These are phyloP conservation scores for Wilcoxina mikolae DNA, from an alignment of 495 filamentous ascomycete species.

Conservation along the genomic window DNA sequence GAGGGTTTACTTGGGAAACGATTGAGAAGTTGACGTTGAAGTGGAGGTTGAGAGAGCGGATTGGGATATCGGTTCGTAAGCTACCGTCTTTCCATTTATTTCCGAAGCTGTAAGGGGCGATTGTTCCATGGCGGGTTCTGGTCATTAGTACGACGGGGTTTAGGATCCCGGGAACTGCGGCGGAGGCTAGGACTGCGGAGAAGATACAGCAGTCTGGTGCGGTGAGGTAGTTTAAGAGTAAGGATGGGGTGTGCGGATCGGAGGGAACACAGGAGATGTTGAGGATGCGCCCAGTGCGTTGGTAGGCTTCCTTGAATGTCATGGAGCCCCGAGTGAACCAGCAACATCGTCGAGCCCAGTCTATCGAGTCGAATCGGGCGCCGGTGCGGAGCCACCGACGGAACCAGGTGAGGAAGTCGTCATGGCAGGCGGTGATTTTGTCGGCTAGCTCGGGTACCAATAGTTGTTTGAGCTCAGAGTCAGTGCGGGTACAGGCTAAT, in stretches of 20 bases:
- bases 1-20: conserved; percentile 91
- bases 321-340: conserved; percentile 85
- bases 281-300: conserved; percentile 81
- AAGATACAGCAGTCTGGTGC: conserved; percentile 94
- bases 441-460: conserved; percentile 72
- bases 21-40: conserved; percentile 98
- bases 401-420: conserved; percentile 51
- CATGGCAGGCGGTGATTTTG: conserved; percentile 73
- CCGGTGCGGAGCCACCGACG: conserved; percentile 82
- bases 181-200: conserved; percentile 89
- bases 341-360: conserved; percentile 72
- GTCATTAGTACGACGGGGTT: conserved; percentile 96
- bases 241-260: conserved; percentile 52
- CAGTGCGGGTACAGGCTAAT: conserved; percentile 74
- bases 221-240: conserved; percentile 86
- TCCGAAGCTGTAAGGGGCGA: conserved; percentile 79
- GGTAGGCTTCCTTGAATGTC: conserved; percentile 89
- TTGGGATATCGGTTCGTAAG: conserved; percentile 84
- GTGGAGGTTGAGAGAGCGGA: conserved; percentile 81
- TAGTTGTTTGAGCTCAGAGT: conserved; percentile 72
- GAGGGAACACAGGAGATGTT: conserved; percentile 96
- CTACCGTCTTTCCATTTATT: conserved; percentile 98
- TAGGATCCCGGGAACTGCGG: conserved; percentile 87
- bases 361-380: conserved; percentile 79
- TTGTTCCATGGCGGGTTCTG: conserved; percentile 59